Evolutionary conservation across 2,329 filamentous ascomycete genomes (phyloP).

Genomic region (Aureobasidium sp.): DNA sequence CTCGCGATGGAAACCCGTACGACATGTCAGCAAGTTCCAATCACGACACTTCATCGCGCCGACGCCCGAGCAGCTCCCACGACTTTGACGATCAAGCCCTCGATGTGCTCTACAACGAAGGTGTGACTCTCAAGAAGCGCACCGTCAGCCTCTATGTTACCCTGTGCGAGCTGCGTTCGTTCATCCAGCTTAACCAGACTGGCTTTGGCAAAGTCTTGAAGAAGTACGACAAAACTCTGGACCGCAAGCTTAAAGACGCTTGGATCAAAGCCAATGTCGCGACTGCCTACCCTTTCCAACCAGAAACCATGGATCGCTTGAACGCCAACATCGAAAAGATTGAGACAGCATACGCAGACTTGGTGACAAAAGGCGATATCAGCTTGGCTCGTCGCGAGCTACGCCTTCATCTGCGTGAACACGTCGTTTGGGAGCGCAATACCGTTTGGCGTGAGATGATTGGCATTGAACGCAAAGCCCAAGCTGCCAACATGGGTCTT

Average conservation of each 20-base stretch:
- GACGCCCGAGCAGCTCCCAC: conserved; percentile 30
- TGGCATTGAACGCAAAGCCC: conserved; percentile 88
- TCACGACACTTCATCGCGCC: neutral
- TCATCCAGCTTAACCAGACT: conserved; percentile 90
- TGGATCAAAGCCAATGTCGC: conserved; percentile 73
- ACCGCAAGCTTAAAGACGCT: conserved; percentile 67
- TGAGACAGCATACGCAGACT: conserved; percentile 70
- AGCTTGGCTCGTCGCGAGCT: conserved; percentile 74
- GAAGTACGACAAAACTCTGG: conserved; percentile 95
- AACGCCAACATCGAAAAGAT: conserved; percentile 66
- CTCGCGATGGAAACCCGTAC: conserved; percentile 18
- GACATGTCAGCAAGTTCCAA: conserved; percentile 17
- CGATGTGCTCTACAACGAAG: conserved; percentile 60
- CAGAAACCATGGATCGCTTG: conserved; percentile 62
- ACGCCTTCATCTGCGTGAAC: conserved; percentile 83
- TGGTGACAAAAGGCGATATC: conserved; percentile 77
- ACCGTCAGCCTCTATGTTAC: conserved; percentile 83
- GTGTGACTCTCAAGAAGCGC: conserved; percentile 87
- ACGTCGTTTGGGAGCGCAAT: conserved; percentile 98
- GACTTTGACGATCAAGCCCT: conserved; percentile 73
- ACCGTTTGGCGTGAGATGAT: conserved; percentile 99
- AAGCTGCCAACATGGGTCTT: conserved; percentile 83
- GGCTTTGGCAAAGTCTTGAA: conserved; percentile 95
- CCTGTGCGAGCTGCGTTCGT: conserved; percentile 91
- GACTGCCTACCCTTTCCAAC: conserved; percentile 72